Conservation (phyloP, 2,329 filamentous ascomycete species). For the Talaromyces sp. region DNA sequence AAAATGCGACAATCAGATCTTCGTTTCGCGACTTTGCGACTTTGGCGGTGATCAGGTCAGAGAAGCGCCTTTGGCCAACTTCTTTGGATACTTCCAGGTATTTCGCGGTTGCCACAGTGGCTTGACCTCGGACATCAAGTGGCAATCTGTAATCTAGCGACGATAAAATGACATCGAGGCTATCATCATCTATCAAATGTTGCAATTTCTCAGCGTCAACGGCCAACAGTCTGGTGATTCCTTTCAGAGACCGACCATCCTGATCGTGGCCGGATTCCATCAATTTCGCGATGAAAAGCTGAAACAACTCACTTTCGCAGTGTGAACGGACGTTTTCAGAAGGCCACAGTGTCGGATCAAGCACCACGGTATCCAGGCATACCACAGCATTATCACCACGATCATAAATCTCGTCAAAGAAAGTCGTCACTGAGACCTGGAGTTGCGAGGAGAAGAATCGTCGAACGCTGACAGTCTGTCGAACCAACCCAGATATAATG, state of each 20-base stretch:
- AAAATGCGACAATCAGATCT: constrained; percentile 87
- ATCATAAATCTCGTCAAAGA: constrained; percentile 49
- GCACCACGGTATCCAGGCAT: constrained; percentile 45
- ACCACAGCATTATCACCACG: constrained; percentile 47
- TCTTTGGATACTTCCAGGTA: constrained; percentile 75
- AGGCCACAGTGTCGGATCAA: constrained; percentile 46
- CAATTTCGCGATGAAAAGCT: constrained; percentile 75
- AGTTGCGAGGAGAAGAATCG: constrained; percentile 43
- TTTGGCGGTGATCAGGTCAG: constrained; percentile 68
- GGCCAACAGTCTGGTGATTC: constrained; percentile 56
- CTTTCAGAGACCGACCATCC: constrained; percentile 58
- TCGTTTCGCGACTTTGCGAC: constrained; percentile 74
- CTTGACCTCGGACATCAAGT: constrained; percentile 70
- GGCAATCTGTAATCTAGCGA: constrained; percentile 81
- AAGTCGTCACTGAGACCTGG: constrained; percentile 43
- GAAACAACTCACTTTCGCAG: constrained; percentile 48
- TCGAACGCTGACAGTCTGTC: constrained; percentile 42
- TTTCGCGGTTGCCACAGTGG: constrained; percentile 75
- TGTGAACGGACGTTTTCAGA: constrained; percentile 41
- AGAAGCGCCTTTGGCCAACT: constrained; percentile 65
- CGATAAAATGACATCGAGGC: constrained; percentile 78
- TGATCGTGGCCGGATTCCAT: constrained; percentile 85
- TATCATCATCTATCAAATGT: constrained; percentile 59
- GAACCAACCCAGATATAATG: constrained; percentile 45
- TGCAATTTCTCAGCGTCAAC: constrained; percentile 51